Evolutionary conservation across 1,139 yeast species (phyloP), one percentile per base, ranked within the genome.

Genomic region (Geotrichum carabidarum): DNA sequence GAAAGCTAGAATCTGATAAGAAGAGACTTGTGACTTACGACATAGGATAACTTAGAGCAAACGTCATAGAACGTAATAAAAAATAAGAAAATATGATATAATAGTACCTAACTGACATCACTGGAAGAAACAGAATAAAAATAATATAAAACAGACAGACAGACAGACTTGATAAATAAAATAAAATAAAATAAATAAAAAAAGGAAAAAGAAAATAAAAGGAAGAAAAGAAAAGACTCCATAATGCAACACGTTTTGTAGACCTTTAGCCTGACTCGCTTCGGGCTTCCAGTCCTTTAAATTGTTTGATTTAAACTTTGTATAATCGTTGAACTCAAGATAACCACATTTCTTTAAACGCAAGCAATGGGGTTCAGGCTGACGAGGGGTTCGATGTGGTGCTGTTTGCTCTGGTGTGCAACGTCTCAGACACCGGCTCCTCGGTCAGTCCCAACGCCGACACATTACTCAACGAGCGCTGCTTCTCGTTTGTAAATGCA

Each of bases 391-490:
- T 17, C 4, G 44, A 40, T 31, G 44, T 27, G 12, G 44, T 36
- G 43, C 43, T 37, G 22, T 46, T 43, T 22, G 49, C 49, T 22
- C 49, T 36, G 11, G 42, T 37, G 34, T 46, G 49, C 6, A 46
- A 9, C 18, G 30, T 38, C 9, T 42, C 34, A 12, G 31, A 6
- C 8, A 22, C 12, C 8, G 44, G 44, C 31, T 14, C 22, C 15
- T 38, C 50, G 4, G 42, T 31, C 34, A 48, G 31, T 14, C 35
- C 45, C n/a, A 48, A 14, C 14, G 27, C 51, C 11, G 49, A 43
- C 15, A 46, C 45, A 17, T 46, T 41, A 14, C 44, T 37, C 15
- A 51, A 22, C 18, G 50, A 43, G 14, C 54, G 48, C 22, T 50
- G 44, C 36, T 45, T 51, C 18, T 51, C 41, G 15, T 44, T 34